A percentile compares a stretch with the other conserved stretches of the same genome.
Evolutionary conservation across 208 protist genomes (phyloP).

Genomic region (Acanthamoeba royreba): DNA sequence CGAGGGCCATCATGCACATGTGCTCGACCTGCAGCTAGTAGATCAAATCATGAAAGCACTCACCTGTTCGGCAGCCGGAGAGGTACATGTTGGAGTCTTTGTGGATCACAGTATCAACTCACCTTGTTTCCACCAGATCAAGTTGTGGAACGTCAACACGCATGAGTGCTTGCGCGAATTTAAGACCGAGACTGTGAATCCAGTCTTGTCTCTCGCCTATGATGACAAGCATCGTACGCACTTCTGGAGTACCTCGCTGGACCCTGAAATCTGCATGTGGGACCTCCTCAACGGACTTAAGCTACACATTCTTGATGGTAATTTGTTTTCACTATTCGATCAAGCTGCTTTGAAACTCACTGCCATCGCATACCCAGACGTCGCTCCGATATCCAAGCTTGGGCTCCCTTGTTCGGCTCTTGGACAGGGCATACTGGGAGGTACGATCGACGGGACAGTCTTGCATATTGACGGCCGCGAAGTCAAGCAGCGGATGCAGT

Average conservation of each 20-base stretch:
- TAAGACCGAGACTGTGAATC: not conserved
- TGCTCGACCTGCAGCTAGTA: not conserved
- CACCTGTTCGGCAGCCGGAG: not conserved
- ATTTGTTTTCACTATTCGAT: not conserved
- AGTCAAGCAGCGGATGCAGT: not conserved
- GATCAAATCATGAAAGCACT: conserved; percentile 15
- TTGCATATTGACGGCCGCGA: not conserved
- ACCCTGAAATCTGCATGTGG: not conserved
- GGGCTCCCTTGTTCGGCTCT: not conserved
- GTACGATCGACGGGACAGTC: not conserved
- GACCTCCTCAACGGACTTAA: not conserved
- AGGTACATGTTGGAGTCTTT: not conserved
- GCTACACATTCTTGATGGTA: not conserved
- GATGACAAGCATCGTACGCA: not conserved
- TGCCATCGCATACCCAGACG: not conserved
- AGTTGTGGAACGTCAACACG: not conserved
- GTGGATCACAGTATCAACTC: no score
- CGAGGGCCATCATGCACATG: not conserved
- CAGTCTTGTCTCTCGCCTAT: not conserved
- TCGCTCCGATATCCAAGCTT: not conserved
- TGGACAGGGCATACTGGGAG: not conserved
- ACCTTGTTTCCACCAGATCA: no score
- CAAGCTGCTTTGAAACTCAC: not conserved
- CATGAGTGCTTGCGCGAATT: not conserved
- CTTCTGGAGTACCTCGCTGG: not conserved